phyloP scores from a whole-genome alignment of 352 stramenopile species.

The Elongisporangium senticosum region DNA sequence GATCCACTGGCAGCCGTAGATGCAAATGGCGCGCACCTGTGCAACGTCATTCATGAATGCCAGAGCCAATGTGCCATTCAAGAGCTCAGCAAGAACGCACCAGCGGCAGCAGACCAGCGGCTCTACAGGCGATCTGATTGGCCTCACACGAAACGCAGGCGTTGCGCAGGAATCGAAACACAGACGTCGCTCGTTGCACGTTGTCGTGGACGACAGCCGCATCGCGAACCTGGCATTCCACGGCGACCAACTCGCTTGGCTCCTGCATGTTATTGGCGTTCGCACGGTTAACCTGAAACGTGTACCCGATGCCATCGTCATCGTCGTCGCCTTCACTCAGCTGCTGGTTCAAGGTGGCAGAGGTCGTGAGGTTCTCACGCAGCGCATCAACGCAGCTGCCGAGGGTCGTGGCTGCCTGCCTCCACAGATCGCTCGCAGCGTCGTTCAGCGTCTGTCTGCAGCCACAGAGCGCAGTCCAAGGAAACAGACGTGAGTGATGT shows the following conservation, averaged over 20 bases:
- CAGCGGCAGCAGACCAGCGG: slow-evolving; percentile 15
- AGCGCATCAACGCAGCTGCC: no score
- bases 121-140: slow-evolving; percentile 48
- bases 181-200: slow-evolving; percentile 26
- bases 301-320: slow-evolving; percentile 71
- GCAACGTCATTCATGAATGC: slow-evolving; percentile 5
- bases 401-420: no score
- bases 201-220: neutral
- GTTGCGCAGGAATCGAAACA: slow-evolving; percentile 70
- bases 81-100: slow-evolving; percentile 7
- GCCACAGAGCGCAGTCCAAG: no score
- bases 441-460: no score
- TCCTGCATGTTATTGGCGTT: no score
- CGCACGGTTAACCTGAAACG: slow-evolving; percentile 34
- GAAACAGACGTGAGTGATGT: no score
- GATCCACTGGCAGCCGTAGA: slow-evolving; percentile 43
- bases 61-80: slow-evolving; percentile 13
- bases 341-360: no score
- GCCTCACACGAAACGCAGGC: slow-evolving; percentile 36
- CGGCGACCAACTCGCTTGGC: no score
- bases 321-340: slow-evolving; percentile 15
- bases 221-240: slow-evolving; percentile 19
- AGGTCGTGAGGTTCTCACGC: no score
- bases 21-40: slow-evolving; percentile 34
- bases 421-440: no score